Base-by-base conservation (phyloP, 2,329 filamentous ascomycete species). In the Alternaria conjuncta region DNA sequence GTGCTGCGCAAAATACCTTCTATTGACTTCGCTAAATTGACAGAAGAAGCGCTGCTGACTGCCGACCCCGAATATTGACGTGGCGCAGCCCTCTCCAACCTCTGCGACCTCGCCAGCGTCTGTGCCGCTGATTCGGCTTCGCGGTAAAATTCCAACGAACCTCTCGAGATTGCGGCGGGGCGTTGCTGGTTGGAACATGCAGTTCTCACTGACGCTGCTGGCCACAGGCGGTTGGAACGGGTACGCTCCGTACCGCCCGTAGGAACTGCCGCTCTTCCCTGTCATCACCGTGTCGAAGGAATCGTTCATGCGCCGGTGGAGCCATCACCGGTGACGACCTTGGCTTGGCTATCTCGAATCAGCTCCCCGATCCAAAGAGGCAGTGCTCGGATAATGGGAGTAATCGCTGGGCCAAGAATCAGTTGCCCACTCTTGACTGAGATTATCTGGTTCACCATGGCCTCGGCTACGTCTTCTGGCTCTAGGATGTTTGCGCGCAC, bases 381-480 rank as follows among this genome's bases (percentile, higher is more conserved):
- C 49, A 77, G 56, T 21, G 71, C 73, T 20, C 77, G 75, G 23
- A 78, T 43, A 15, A 67, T 69, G 10, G 75, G 62, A 13, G 67
- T 54, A 15, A 75, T 21, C 9, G 55, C 56, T 12, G 75, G 75
- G 10, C 79, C 79, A 25, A 84, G 61, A 28, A 84, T 70, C 41
- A 84, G 63, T 65, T 83, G 82, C 21, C 79, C 80, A 56, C 81
- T 80, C 63, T 74, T 77, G 13, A 76, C 76, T 55, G 73, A 76
- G 45, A 84, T 59, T 23, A 84, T 79, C 66, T 84, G 82, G 55
- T 79, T 76, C 2, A 83, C 80, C 59, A 85, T 81, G 13, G 79
- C 79, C 60, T 82, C 75, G 18, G 79, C 75, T 8, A 84, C 81
- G 45, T 78, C 67, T 57, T 80, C 69, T 12, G 82, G 76, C 18